phyloP scores from a whole-genome alignment of 2,329 filamentous ascomycete species.

The Mollisiaceae sp. region DNA sequence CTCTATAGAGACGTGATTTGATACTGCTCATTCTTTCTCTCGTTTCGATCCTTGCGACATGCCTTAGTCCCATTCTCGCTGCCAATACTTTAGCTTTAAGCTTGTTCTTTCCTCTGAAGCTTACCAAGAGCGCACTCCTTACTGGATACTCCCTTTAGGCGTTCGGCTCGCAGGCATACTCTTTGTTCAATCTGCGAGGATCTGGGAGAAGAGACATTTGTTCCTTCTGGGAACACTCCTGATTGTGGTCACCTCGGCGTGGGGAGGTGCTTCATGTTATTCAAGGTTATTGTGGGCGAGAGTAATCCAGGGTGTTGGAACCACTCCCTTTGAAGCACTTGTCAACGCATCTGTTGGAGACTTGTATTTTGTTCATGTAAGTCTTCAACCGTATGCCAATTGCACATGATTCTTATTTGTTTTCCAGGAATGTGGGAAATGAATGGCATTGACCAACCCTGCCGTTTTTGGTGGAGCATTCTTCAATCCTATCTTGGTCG shows the following conservation, averaged over 20 bases:
- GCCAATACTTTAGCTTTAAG: constrained; percentile 84
- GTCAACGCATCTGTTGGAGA: constrained; percentile 91
- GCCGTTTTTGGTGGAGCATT: constrained; percentile 75
- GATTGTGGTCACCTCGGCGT: constrained; percentile 74
- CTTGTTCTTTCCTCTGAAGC: constrained; percentile 65
- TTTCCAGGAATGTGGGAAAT: constrained; percentile 70
- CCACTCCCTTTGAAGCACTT: constrained; percentile 87
- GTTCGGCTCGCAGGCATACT: constrained; percentile 82
- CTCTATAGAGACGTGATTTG: constrained; percentile 81
- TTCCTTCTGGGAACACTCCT: constrained; percentile 80
- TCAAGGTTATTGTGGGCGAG: constrained; percentile 76
- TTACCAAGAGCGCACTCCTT: constrained; percentile 79
- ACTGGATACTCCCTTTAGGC: constrained; percentile 89
- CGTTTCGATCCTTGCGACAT: constrained; percentile 81
- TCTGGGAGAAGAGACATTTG: constrained; percentile 91
- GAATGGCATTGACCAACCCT: constrained; percentile 83
- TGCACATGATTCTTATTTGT: constrained; percentile 5
- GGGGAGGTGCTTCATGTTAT: constrained; percentile 75
- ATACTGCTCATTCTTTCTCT: constrained; percentile 81
- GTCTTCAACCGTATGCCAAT: constrained; percentile 35
- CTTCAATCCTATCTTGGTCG: constrained; percentile 86
- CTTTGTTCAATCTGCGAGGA: constrained; percentile 83
- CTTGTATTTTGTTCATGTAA: constrained; percentile 84
- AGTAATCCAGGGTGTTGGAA: constrained; percentile 83
- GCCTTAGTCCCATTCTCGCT: constrained; percentile 84